Conservation (phyloP, 2,329 filamentous ascomycete species). For the Fusarium lateritium region DNA sequence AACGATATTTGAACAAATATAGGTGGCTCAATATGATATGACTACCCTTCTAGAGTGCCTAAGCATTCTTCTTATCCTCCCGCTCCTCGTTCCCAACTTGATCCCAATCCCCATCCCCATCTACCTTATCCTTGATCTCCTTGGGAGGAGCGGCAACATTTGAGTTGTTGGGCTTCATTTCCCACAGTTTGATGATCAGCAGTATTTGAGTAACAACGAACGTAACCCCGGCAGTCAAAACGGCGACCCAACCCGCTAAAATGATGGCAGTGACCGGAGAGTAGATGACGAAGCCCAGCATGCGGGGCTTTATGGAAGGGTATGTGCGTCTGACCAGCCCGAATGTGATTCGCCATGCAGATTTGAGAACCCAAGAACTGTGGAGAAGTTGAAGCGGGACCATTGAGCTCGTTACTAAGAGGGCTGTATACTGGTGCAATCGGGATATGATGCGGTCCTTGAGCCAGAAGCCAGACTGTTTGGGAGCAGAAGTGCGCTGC, state of each 20-base stretch:
- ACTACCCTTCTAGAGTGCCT: neutral
- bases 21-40: no score
- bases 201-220: constrained; percentile 4
- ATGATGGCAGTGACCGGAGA: constrained; percentile 3
- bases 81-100: neutral
- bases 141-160: neutral
- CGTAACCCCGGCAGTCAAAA: neutral
- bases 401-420: neutral
- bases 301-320: constrained; percentile 10
- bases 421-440: constrained; percentile 1
- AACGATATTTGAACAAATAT: no score
- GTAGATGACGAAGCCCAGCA: constrained; percentile 22
- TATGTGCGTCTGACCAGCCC: constrained; percentile 24
- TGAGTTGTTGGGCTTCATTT: neutral
- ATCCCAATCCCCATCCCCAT: neutral
- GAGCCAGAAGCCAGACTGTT: neutral
- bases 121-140: neutral
- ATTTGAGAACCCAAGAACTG: constrained; percentile 26
- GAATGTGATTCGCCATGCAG: constrained; percentile 25
- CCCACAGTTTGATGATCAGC: constrained; percentile 6
- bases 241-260: neutral
- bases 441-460: constrained; percentile 22
- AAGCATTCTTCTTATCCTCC: neutral
- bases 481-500: neutral
- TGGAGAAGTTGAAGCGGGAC: constrained; percentile 26